Evolutionary conservation across 2,329 filamentous ascomycete species (phyloP).

Genomic region (Fusarium sp.): DNA sequence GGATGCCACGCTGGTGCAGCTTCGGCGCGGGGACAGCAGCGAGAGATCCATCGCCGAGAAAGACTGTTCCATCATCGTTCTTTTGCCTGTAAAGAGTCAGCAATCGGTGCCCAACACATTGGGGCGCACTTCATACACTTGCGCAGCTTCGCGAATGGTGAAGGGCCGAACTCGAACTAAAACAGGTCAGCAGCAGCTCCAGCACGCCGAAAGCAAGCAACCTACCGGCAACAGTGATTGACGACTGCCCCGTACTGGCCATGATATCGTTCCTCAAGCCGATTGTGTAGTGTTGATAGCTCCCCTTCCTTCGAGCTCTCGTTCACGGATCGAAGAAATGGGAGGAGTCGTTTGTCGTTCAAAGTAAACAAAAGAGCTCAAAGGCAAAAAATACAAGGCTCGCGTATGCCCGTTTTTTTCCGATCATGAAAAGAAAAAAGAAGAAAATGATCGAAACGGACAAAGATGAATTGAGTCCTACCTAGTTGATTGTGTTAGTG

Average conservation of each 20-base stretch:
- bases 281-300: background rate
- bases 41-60: conserved; percentile 95
- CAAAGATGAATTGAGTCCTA: conserved; percentile 44
- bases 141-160: conserved; percentile 91
- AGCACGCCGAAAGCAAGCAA: background rate
- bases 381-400: conserved; percentile 29
- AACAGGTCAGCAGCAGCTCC: conserved; percentile 41
- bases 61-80: conserved; percentile 84
- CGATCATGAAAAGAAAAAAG: conserved; percentile 36
- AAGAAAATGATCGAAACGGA: conserved; percentile 6
- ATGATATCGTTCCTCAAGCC: conserved; percentile 21
- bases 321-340: background rate
- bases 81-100: conserved; percentile 57
- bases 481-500: conserved; percentile 25
- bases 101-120: background rate
- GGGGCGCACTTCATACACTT: conserved; percentile 65
- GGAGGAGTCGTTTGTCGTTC: background rate
- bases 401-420: conserved; percentile 17
- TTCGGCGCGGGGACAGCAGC: conserved; percentile 87
- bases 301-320: conserved; percentile 14
- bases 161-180: conserved; percentile 74
- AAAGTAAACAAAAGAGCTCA: conserved; percentile 40
- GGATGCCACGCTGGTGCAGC: conserved; percentile 82
- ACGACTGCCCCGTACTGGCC: conserved; percentile 53
- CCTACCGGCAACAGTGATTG: conserved; percentile 66